These are phyloP conservation scores for Pseudocercospora crystallina DNA, from an alignment of 2,329 filamentous ascomycete genomes.

Conservation along the genomic window DNA sequence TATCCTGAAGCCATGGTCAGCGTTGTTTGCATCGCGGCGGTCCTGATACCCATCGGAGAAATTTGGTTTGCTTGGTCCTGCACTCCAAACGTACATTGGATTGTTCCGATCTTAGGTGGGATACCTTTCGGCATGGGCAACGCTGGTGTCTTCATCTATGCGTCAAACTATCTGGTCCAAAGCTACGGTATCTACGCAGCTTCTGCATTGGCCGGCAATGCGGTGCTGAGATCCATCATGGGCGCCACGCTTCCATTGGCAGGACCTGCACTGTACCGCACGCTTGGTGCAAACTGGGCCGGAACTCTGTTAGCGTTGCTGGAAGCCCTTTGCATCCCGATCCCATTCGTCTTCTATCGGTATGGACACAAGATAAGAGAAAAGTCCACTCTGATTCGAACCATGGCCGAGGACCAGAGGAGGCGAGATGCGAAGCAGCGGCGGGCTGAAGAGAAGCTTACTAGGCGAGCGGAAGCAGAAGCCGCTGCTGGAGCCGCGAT, in stretches of 20 bases:
- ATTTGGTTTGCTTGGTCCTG: conserved; percentile 89
- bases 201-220: conserved; percentile 76
- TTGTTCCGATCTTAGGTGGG: conserved; percentile 72
- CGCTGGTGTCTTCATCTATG: conserved; percentile 77
- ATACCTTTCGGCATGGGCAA: conserved; percentile 79
- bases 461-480: conserved; percentile 27
- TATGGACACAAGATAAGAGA: conserved; percentile 55
- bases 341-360: conserved; percentile 47
- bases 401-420: conserved; percentile 49
- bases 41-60: conserved; percentile 74
- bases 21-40: conserved; percentile 73
- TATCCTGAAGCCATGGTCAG: conserved; percentile 79
- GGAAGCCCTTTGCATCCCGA: conserved; percentile 69
- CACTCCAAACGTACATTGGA: conserved; percentile 78
- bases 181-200: conserved; percentile 81
- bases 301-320: conserved; percentile 73
- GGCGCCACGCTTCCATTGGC: conserved; percentile 79
- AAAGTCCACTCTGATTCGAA: conserved; percentile 55
- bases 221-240: conserved; percentile 68
- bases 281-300: conserved; percentile 73
- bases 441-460: conserved; percentile 33
- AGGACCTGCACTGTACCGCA: conserved; percentile 68
- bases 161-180: conserved; percentile 74
- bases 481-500: conserved; percentile 40
- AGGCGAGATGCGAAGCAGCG: conserved; percentile 46